These are phyloP conservation scores for Colletotrichum zoysiae DNA, from an alignment of 2,329 filamentous ascomycete genomes.

Conservation along the genomic window DNA sequence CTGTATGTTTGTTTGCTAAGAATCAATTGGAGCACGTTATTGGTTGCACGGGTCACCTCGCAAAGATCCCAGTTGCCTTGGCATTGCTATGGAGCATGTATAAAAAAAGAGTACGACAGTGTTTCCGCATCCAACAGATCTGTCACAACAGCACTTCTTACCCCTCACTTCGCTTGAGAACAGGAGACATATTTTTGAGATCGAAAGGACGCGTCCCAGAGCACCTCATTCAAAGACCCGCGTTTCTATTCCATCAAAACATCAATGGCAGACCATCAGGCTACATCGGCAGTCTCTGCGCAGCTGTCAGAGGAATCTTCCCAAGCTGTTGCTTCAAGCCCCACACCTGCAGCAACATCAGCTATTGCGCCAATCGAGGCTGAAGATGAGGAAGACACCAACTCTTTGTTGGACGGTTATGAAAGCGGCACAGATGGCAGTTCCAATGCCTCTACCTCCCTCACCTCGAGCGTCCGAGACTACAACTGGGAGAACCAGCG, in stretches of 20 bases:
- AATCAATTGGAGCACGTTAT: background rate
- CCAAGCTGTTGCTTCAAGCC: background rate
- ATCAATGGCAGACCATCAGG: background rate
- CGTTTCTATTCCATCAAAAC: background rate
- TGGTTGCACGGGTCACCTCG: background rate
- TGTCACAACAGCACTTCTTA: background rate
- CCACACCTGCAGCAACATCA: background rate
- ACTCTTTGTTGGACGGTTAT: background rate
- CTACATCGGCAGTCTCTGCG: background rate
- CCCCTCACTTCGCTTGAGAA: background rate
- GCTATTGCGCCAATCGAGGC: background rate
- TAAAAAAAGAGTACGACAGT: too few species aligned
- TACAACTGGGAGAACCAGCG: conserved; percentile 58
- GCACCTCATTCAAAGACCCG: background rate
- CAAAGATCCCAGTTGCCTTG: background rate
- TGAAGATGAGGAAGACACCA: background rate
- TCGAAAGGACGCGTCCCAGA: background rate
- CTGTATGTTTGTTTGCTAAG: background rate
- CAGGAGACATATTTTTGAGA: background rate
- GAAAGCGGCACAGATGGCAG: conserved; percentile 42
- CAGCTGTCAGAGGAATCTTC: background rate
- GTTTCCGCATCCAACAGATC: too few species aligned
- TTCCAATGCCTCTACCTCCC: conserved; percentile 46
- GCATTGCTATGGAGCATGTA: too few species aligned
- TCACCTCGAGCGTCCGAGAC: conserved; percentile 53